Percentiles rank a stretch among this genome's conserved stretches.
Conservation (phyloP, 805 yeast genomes). For the Candida patagonica region DNA sequence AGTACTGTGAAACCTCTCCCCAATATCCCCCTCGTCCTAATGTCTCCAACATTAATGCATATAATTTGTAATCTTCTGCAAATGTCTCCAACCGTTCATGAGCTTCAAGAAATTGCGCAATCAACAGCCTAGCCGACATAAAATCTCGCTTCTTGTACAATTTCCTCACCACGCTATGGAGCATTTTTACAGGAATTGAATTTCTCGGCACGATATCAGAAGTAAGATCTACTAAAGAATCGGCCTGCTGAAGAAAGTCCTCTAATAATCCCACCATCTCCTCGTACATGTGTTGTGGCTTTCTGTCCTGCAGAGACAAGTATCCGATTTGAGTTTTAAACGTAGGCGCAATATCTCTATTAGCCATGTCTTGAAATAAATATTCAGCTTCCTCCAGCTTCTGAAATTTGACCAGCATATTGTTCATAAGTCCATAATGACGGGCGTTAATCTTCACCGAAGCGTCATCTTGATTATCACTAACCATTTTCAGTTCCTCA, state of each 20-base stretch:
- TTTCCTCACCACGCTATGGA: conserved; percentile 18
- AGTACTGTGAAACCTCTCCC: neutral
- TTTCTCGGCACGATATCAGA: conserved; percentile 21
- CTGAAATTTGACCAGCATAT: conserved; percentile 10
- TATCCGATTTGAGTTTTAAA: conserved; percentile 19
- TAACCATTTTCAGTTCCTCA: conserved; percentile 16
- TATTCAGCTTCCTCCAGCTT: conserved; percentile 12
- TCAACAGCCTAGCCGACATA: conserved; percentile 16
- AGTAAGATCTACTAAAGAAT: conserved; percentile 20
- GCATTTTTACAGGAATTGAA: conserved; percentile 18
- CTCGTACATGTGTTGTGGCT: conserved; percentile 1
- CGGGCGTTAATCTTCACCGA: conserved; percentile 11
- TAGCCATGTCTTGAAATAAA: conserved; percentile 13
- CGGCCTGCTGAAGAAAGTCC: conserved; percentile 8
- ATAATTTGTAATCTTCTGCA: neutral
- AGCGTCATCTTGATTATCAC: neutral
- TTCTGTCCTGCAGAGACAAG: conserved; percentile 12
- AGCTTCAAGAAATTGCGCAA: conserved; percentile 10
- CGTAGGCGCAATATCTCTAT: conserved; percentile 14
- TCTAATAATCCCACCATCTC: conserved; percentile 12
- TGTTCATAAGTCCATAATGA: conserved; percentile 21
- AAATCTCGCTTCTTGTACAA: conserved; percentile 12
- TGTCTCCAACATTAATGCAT: neutral
- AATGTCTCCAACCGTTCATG: neutral
- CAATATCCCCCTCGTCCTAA: conserved; percentile 1